Conservation (phyloP, 441 rosid species). For the Populus trichocarpa region DNA sequence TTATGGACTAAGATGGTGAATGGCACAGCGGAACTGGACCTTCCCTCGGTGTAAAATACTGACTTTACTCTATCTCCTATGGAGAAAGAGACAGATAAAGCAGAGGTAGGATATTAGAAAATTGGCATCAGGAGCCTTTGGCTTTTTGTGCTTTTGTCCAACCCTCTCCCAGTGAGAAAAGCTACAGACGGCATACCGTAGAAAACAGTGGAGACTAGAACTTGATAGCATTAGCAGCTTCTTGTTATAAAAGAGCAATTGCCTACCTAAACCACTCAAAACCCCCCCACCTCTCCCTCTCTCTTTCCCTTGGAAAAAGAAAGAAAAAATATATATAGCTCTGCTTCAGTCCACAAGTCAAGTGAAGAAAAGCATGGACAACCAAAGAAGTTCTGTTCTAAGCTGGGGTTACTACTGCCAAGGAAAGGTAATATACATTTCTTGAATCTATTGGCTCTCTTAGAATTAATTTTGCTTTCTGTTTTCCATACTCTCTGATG, state of each 20-base stretch:
- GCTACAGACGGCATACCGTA: not conserved
- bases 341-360: not conserved
- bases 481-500: too few relatives aligned
- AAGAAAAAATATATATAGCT: not conserved
- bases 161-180: slow-evolving; percentile 2
- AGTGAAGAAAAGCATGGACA: slow-evolving; percentile 45
- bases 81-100: not conserved
- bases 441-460: not conserved
- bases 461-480: not conserved
- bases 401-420: slow-evolving; percentile 58
- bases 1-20: not conserved
- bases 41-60: not conserved
- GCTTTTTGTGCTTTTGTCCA: slow-evolving; percentile 38
- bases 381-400: slow-evolving; percentile 44
- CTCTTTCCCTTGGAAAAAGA: not conserved
- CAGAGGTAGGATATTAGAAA: not conserved
- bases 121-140: slow-evolving; percentile 29
- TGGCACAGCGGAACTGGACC: not conserved
- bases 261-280: slow-evolving; percentile 17
- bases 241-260: slow-evolving; percentile 27
- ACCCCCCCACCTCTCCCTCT: slow-evolving; percentile 8
- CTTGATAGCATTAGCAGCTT: not conserved
- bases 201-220: slow-evolving; percentile 21
- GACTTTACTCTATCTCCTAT: not conserved
- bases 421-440: slow-evolving; percentile 55